phyloP scores from a whole-genome alignment of 2,329 filamentous ascomycete genomes.

The Mycogone perniciosa region DNA sequence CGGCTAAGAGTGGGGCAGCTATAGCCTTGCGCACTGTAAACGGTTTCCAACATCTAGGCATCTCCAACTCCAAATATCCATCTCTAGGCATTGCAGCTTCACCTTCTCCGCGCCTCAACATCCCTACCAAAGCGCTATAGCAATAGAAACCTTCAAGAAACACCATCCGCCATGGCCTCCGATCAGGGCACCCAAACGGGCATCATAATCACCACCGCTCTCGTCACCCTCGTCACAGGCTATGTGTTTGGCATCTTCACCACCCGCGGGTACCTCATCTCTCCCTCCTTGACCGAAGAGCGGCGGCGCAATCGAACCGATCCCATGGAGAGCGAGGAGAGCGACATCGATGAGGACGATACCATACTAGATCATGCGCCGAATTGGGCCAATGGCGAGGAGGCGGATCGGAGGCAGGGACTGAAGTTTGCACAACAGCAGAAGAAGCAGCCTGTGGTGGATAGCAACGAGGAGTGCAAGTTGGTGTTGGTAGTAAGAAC shows the following conservation, averaged over 20 bases:
- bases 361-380: conserved; percentile 58
- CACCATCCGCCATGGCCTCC: conserved; percentile 19
- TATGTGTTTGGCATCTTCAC: conserved; percentile 78
- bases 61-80: background rate
- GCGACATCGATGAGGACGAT: conserved; percentile 58
- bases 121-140: background rate
- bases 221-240: conserved; percentile 68
- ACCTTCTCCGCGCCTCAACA: background rate
- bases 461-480: conserved; percentile 76
- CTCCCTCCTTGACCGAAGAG: conserved; percentile 50
- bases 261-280: conserved; percentile 52
- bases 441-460: conserved; percentile 33
- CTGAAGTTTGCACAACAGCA: conserved; percentile 37
- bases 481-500: conserved; percentile 87
- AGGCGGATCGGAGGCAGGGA: conserved; percentile 54
- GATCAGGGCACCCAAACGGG: conserved; percentile 43
- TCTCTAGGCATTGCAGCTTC: too few species aligned
- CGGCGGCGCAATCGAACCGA: conserved; percentile 50
- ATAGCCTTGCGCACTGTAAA: too few species aligned
- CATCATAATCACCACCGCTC: conserved; percentile 64
- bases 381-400: conserved; percentile 58
- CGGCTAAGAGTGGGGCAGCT: conserved; percentile 4
- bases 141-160: background rate
- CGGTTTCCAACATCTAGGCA: too few species aligned
- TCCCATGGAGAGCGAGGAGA: conserved; percentile 62